phyloP scores from a whole-genome alignment of 345 rosid genomes.

The Microcos paniculata region DNA sequence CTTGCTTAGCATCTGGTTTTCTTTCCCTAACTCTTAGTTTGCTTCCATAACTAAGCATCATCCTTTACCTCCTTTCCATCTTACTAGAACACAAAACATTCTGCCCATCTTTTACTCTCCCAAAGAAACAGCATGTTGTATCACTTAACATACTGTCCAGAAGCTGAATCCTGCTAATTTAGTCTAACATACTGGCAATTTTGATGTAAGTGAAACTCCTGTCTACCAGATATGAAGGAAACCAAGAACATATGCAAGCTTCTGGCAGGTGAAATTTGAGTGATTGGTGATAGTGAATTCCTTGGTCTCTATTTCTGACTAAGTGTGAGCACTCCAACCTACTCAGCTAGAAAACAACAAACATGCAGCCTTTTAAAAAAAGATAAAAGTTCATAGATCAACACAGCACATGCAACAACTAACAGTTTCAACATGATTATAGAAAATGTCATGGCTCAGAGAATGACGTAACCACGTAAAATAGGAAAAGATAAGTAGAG shows the following conservation, averaged over 20 bases:
- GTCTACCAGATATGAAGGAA: neutral
- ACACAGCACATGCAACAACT: neutral
- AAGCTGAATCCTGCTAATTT: neutral
- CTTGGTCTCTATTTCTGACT: neutral
- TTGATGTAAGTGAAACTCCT: neutral
- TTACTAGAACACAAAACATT: neutral
- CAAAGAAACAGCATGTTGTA: neutral
- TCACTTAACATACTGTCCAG: neutral
- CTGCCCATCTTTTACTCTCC: neutral
- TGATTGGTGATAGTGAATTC: neutral
- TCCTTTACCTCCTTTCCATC: neutral
- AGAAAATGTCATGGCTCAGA: neutral
- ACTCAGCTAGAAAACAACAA: neutral
- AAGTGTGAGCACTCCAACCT: neutral
- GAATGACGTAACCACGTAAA: neutral
- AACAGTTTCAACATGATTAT: neutral
- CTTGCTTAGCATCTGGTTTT: neutral
- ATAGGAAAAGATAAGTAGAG: neutral
- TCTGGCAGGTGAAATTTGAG: neutral
- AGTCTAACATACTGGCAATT: neutral
- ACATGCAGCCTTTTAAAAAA: neutral
- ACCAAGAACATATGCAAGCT: too few relatives aligned
- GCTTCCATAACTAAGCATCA: neutral
- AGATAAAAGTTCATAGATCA: neutral
- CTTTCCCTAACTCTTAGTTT: neutral